Base-by-base conservation (phyloP, 2,329 filamentous ascomycete genomes). In the Colletotrichum sp. region DNA sequence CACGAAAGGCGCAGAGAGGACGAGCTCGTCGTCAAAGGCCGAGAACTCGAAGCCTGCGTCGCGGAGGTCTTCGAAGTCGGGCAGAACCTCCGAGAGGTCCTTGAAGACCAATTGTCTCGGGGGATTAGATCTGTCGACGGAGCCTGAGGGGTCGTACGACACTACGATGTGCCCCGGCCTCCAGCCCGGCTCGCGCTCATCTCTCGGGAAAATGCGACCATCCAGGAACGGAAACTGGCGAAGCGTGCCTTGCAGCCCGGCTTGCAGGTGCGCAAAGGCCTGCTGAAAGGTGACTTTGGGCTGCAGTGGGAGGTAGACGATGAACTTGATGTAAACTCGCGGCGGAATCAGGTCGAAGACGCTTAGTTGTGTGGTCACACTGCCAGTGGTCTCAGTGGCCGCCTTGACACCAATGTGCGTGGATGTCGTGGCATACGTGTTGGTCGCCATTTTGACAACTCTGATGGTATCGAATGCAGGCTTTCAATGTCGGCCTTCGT, bases 161-260 rank as follows among this genome's bases (percentile, higher is more conserved):
- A 68, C 44, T 1, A 71, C 36, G 1, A 80, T 72, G 57, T 84
- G 79, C 15, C 82, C 83, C 12, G 80, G 79, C 22, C 59, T 78
- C 69, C 81, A 80, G 6, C 81, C 83, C 11, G 81, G 78, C 29
- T 83, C 80, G 12, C 82, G 71, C 36, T 82, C 77, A 8, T 82
- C 81, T 11, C 78, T 76, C 9, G 73, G 68, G 8, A 85, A 85
- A 65, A 87, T 79, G 44, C 81, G 83, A n/a, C 85, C 85, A 1
- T 79, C 79, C 0, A 87, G 81, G 19, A 80, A 83, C 7, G 85
- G 84, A 15, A 86, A 83, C 69, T 85, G 72, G 2, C 83, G 79
- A 4, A 86, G 78, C 5, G 83, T 83, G 27, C 81, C 81, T 16
- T 78, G 78, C 6, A 86, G 82, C 3, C 85, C 85, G 4, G 79